These are phyloP conservation scores for Xylaria digitata DNA, from an alignment of 2,329 filamentous ascomycete genomes.

Conservation along the genomic window DNA sequence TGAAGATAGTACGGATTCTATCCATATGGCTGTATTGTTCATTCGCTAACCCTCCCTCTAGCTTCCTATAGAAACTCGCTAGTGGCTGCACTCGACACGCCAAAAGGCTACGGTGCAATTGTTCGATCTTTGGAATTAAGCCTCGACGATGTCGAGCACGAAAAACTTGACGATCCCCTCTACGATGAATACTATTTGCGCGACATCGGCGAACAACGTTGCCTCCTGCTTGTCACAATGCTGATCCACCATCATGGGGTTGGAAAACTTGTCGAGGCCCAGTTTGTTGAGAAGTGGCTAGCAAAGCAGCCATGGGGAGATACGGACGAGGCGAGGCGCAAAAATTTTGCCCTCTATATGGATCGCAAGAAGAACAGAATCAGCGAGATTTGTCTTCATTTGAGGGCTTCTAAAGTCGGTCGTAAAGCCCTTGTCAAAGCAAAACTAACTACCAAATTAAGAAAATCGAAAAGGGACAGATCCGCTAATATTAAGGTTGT, in stretches of 20 bases:
- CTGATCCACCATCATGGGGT: slow-evolving; percentile 70
- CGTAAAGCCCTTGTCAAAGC: slow-evolving; percentile 62
- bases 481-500: slow-evolving; percentile 52
- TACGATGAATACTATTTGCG: slow-evolving; percentile 73
- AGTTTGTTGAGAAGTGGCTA: slow-evolving; percentile 80
- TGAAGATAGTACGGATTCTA: slow-evolving; percentile 55
- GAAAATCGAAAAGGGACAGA: slow-evolving; percentile 42
- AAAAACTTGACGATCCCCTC: slow-evolving; percentile 63
- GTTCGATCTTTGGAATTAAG: slow-evolving; percentile 70
- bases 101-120: slow-evolving; percentile 65
- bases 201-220: slow-evolving; percentile 70
- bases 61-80: slow-evolving; percentile 54
- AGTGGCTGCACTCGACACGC: slow-evolving; percentile 59
- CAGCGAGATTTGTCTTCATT: slow-evolving; percentile 62
- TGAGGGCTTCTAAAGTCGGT: slow-evolving; percentile 63
- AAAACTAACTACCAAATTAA: slow-evolving; percentile 57
- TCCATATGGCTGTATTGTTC: not conserved
- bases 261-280: slow-evolving; percentile 68
- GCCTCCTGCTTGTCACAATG: slow-evolving; percentile 67
- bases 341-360: slow-evolving; percentile 66
- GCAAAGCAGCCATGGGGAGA: slow-evolving; percentile 76
- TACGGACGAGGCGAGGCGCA: slow-evolving; percentile 60
- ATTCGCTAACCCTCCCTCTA: slow-evolving; percentile 43
- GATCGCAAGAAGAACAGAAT: slow-evolving; percentile 63
- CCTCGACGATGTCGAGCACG: slow-evolving; percentile 61